These are phyloP conservation scores for Fibroporia radiculosa DNA, from an alignment of 768 basidiomycete genomes.

Conservation along the genomic window DNA sequence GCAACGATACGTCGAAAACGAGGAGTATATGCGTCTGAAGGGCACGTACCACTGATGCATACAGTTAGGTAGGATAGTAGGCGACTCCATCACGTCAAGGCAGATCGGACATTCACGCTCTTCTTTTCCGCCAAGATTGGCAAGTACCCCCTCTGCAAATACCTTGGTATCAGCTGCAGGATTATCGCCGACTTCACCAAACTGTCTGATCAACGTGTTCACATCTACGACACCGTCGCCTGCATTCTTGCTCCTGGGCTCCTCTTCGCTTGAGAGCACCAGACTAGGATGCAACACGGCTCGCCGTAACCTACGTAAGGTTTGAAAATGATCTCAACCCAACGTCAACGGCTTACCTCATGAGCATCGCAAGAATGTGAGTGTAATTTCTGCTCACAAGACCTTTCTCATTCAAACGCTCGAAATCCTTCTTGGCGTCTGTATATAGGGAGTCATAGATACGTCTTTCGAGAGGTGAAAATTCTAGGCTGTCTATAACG, in stretches of 20 bases:
- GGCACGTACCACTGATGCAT: constrained; percentile 63
- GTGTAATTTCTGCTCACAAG: constrained; percentile 75
- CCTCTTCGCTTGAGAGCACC: constrained; percentile 46
- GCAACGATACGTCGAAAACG: constrained; percentile 2
- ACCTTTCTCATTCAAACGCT: constrained; percentile 72
- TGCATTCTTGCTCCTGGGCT: constrained; percentile 32
- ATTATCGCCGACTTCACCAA: constrained; percentile 35
- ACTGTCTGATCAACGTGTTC: constrained; percentile 49
- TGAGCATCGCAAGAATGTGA: constrained; percentile 89
- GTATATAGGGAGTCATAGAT: constrained; percentile 85
- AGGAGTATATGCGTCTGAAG: neutral
- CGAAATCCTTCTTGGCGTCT: constrained; percentile 74
- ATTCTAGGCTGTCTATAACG: constrained; percentile 65
- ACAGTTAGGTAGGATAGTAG: constrained; percentile 66
- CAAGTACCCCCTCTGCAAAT: constrained; percentile 60
- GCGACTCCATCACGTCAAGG: constrained; percentile 65
- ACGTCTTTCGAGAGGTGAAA: constrained; percentile 72
- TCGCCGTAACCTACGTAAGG: constrained; percentile 59
- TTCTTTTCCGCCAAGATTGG: constrained; percentile 41
- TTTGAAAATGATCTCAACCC: constrained; percentile 4
- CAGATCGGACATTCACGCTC: constrained; percentile 73
- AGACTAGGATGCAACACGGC: constrained; percentile 89
- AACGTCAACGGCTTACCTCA: constrained; percentile 53
- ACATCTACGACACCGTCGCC: constrained; percentile 44
- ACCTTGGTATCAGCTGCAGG: constrained; percentile 24